These are phyloP conservation scores for Colletotrichum tanaceti DNA, from an alignment of 2,329 filamentous ascomycete species.

Conservation along the genomic window DNA sequence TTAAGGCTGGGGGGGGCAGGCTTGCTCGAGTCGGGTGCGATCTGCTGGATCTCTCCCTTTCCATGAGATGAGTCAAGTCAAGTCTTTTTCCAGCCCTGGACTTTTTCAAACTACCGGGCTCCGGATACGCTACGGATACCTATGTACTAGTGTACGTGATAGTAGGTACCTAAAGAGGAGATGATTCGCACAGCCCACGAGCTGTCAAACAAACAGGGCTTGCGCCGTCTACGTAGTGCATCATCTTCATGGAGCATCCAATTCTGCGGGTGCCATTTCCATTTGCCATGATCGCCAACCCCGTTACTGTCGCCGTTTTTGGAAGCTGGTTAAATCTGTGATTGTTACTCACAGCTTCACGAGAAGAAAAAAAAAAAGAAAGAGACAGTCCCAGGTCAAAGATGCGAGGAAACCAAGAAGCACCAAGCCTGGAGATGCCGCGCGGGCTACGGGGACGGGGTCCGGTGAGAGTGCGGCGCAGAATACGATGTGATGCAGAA, in stretches of 20 bases:
- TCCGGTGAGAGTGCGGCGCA: neutral
- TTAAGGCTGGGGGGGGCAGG: conserved; percentile 23
- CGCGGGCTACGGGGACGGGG: conserved; percentile 13
- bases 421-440: neutral
- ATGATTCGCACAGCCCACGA: neutral
- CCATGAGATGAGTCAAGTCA: conserved; percentile 14
- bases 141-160: too few relatives aligned
- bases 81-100: conserved; percentile 4
- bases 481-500: conserved; percentile 27
- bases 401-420: neutral
- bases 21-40: conserved; percentile 24
- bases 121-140: neutral
- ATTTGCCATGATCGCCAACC: conserved; percentile 3
- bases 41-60: conserved; percentile 11
- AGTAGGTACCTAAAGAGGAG: neutral
- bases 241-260: neutral
- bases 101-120: conserved; percentile 5
- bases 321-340: conserved; percentile 15
- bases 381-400: neutral
- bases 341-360: conserved; percentile 11
- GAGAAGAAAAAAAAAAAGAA: too few relatives aligned
- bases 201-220: conserved; percentile 12
- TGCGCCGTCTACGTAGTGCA: neutral
- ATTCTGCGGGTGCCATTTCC: too few relatives aligned
- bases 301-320: conserved; percentile 11